Conservation (phyloP, 305 asterid species). For the Fraxinus xanthoxyloides region DNA sequence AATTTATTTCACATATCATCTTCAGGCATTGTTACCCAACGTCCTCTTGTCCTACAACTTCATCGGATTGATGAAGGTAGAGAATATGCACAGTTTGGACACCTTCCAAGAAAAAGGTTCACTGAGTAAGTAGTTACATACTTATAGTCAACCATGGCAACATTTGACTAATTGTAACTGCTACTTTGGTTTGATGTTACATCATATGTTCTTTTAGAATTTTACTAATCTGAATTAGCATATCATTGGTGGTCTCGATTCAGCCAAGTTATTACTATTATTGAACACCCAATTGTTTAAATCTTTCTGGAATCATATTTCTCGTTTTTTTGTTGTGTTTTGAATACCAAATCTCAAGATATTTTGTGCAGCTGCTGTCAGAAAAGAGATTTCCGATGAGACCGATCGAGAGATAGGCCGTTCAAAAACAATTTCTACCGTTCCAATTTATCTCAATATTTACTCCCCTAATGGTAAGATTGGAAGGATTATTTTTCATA, state of each 20-base stretch:
- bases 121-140: constrained; percentile 45
- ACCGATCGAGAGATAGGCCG: constrained; percentile 78
- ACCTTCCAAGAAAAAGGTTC: constrained; percentile 64
- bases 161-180: not conserved
- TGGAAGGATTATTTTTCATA: not conserved
- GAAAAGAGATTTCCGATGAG: constrained; percentile 68
- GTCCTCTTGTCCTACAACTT: constrained; percentile 81
- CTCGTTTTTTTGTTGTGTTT: not conserved
- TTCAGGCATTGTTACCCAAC: constrained; percentile 76
- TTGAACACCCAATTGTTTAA: not conserved
- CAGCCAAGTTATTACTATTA: not conserved
- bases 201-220: not conserved
- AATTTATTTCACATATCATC: constrained; percentile 3
- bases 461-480: constrained; percentile 64
- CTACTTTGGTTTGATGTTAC: not conserved
- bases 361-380: constrained; percentile 56
- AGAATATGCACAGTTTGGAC: constrained; percentile 85
- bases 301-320: not conserved
- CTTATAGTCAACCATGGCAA: not conserved
- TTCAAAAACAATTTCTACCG: constrained; percentile 55
- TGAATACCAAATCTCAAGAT: constrained; percentile 12
- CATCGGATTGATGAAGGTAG: constrained; percentile 67
- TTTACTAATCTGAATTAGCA: not conserved
- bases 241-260: not conserved
- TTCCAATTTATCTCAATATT: constrained; percentile 69